Percentiles rank a stretch among this genome's conserved stretches.
phyloP scores from a whole-genome alignment of 2,329 filamentous ascomycete genomes.

The Trichoderma brevicompactum region DNA sequence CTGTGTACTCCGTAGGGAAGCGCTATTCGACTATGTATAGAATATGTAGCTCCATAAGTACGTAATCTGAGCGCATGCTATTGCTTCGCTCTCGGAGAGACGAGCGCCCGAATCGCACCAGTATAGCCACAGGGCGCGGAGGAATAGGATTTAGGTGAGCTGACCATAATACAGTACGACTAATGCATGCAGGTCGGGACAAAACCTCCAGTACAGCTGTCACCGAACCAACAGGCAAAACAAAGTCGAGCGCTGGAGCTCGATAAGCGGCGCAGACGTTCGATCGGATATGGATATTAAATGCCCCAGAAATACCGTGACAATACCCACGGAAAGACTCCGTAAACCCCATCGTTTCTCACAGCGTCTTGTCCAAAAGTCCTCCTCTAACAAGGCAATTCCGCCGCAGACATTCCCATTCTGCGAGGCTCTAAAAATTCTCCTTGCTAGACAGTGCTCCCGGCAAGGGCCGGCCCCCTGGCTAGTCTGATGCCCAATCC shows the following conservation, averaged over 20 bases:
- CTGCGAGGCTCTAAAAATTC: background rate
- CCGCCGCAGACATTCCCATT: slow-evolving; percentile 2
- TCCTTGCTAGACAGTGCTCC: background rate
- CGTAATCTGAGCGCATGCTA: background rate
- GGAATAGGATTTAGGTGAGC: background rate
- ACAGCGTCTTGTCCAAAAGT: slow-evolving; percentile 4
- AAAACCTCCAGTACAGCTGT: background rate
- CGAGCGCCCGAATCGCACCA: background rate
- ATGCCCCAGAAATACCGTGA: background rate
- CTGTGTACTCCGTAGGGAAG: background rate
- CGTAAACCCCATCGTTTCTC: background rate
- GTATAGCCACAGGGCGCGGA: background rate
- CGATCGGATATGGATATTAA: slow-evolving; percentile 6
- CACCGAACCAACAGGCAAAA: background rate
- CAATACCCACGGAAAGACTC: background rate
- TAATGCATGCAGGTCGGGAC: background rate
- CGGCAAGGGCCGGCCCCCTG: slow-evolving; percentile 10
- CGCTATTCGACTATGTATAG: background rate
- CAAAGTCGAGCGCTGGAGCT: background rate
- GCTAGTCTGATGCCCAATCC: background rate
- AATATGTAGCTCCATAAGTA: too few species aligned
- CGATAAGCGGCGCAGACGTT: background rate
- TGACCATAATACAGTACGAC: background rate
- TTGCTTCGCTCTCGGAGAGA: background rate
- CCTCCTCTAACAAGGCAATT: slow-evolving; percentile 17